phyloP scores from a whole-genome alignment of 768 basidiomycete genomes.

The Chalciporus piperatus region DNA sequence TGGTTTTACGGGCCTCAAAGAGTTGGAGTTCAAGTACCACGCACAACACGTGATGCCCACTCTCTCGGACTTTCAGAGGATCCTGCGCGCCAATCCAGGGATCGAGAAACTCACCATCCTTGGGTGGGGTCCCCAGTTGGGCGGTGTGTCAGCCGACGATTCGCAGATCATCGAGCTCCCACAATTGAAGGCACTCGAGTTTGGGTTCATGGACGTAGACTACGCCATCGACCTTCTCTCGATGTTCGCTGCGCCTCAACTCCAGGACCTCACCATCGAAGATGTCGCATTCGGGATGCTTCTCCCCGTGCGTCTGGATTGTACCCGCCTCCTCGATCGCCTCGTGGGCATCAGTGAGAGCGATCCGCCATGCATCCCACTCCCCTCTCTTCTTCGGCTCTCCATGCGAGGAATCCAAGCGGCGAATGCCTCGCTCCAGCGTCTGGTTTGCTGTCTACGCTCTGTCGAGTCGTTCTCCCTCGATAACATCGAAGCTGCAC shows the following conservation, averaged over 20 bases:
- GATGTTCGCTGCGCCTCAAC: slow-evolving; percentile 36
- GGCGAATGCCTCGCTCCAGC: not conserved
- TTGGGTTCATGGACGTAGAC: slow-evolving; percentile 44
- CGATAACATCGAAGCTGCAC: slow-evolving; percentile 2
- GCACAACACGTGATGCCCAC: slow-evolving; percentile 56
- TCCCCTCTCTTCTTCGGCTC: slow-evolving; percentile 8
- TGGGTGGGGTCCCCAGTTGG: slow-evolving; percentile 50
- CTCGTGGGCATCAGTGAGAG: slow-evolving; percentile 17
- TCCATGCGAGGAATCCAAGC: slow-evolving; percentile 11
- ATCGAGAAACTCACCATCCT: slow-evolving; percentile 46
- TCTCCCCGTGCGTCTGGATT: slow-evolving; percentile 33
- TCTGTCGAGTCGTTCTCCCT: slow-evolving; percentile 7
- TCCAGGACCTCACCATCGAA: slow-evolving; percentile 42
- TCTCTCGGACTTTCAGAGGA: slow-evolving; percentile 41
- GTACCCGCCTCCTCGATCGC: slow-evolving; percentile 36
- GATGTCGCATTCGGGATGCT: slow-evolving; percentile 43
- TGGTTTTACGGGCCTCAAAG: slow-evolving; percentile 40
- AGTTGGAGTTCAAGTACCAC: slow-evolving; percentile 54
- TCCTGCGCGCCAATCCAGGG: slow-evolving; percentile 38
- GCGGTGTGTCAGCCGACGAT: not conserved
- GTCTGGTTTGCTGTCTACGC: slow-evolving; percentile 4
- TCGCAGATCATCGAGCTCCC: slow-evolving; percentile 25
- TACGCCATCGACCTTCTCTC: slow-evolving; percentile 40
- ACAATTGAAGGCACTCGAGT: slow-evolving; percentile 33
- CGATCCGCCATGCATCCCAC: not conserved